These are phyloP conservation scores for Tilletiopsis washingtonensis DNA, from an alignment of 1,284 basidiomycete species.

Conservation along the genomic window DNA sequence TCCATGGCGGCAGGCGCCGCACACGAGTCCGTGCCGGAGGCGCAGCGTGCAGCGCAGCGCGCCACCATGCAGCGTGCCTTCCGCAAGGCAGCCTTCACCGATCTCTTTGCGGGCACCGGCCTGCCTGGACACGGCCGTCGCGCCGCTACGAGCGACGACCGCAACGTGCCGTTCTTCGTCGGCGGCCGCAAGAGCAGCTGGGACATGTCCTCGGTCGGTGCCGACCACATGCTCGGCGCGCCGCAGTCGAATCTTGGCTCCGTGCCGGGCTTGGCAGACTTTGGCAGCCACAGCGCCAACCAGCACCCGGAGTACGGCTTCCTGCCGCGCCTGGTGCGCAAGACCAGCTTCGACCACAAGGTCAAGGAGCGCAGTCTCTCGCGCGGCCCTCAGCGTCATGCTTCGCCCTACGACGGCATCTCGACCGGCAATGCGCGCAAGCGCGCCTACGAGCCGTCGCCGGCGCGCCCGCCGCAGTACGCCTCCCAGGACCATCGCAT, in stretches of 20 bases:
- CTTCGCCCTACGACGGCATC: not conserved
- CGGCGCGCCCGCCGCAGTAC: conserved; percentile 26
- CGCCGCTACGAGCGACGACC: not conserved
- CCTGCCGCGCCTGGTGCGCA: conserved; percentile 42
- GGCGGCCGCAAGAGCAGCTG: conserved; percentile 11
- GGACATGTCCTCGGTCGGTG: conserved; percentile 37
- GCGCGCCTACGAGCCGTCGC: conserved; percentile 37
- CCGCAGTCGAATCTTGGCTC: conserved; percentile 38
- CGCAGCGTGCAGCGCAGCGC: conserved; percentile 19
- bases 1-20: conserved; percentile 8
- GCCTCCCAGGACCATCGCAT: conserved; percentile 41
- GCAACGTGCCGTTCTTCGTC: conserved; percentile 6
- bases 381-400: conserved; percentile 18
- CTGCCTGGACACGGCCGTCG: not conserved
- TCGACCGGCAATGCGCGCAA: conserved; percentile 26
- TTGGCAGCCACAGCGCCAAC: conserved; percentile 38
- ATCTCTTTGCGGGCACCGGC: conserved; percentile 26
- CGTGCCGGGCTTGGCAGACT: conserved; percentile 44
- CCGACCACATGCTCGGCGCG: conserved; percentile 28
- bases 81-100: conserved; percentile 28
- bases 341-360: conserved; percentile 47
- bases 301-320: conserved; percentile 47
- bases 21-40: too few species aligned
- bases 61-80: conserved; percentile 35
- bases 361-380: conserved; percentile 41